Conservation (phyloP, 129 eudicot genomes). For the Erigeron canadensis region DNA sequence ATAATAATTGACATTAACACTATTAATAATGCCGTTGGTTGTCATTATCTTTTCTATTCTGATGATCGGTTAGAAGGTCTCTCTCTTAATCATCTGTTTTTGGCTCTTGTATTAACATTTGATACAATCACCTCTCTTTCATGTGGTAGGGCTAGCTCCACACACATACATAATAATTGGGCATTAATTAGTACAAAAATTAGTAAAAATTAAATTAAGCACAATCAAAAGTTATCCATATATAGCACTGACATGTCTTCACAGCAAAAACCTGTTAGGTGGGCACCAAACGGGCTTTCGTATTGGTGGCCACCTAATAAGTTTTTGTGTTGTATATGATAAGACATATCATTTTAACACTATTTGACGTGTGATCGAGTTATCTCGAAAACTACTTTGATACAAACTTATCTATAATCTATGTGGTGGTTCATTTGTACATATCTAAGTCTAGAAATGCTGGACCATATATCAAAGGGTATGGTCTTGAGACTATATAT, state of each 20-base stretch:
- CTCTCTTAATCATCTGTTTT: conserved; percentile 28
- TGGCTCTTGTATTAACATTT: conserved; percentile 15
- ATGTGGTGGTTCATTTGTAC: conserved; percentile 1
- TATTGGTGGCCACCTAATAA: background rate
- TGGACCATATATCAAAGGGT: conserved; percentile 43
- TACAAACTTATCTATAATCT: background rate
- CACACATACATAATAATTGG: background rate
- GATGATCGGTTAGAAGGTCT: conserved; percentile 35
- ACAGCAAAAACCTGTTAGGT: background rate
- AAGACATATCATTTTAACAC: background rate
- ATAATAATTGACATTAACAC: conserved; percentile 33
- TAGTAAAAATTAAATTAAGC: background rate
- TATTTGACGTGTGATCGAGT: background rate
- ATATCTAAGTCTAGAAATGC: conserved; percentile 21
- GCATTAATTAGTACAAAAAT: background rate
- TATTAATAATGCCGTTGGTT: conserved; percentile 32
- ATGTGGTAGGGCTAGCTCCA: conserved; percentile 19
- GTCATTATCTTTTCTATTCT: conserved; percentile 24
- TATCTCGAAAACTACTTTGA: background rate
- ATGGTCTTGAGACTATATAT: conserved; percentile 29
- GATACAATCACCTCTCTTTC: conserved; percentile 15
- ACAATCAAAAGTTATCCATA: background rate
- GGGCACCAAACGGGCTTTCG: background rate
- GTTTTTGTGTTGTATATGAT: background rate
- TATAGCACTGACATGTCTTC: background rate